Evolutionary conservation across 1,139 yeast genomes (phyloP).

Genomic region (Candida pseudoviswanathii): DNA sequence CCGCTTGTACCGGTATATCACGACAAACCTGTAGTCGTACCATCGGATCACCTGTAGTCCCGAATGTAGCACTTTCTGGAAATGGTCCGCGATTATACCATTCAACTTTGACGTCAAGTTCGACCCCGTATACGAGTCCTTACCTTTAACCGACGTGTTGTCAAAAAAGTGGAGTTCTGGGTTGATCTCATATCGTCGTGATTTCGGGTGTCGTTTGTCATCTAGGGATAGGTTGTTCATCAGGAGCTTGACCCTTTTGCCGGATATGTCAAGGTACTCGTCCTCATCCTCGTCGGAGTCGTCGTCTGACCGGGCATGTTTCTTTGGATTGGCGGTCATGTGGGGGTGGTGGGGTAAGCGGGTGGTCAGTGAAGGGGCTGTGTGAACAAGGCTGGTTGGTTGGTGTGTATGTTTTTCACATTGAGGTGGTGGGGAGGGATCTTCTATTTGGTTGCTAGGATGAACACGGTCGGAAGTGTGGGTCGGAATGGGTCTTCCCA

Average conservation of each 20-base stretch:
- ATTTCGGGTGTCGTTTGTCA: constrained; percentile 2
- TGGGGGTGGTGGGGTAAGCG: too few species aligned
- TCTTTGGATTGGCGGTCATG: constrained; percentile 1
- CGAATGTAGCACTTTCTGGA: constrained; percentile 9
- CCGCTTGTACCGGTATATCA: constrained; percentile 32
- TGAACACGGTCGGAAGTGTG: too few species aligned
- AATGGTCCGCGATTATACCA: constrained; percentile 12
- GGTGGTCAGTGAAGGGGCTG: not conserved
- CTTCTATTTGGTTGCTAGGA: too few species aligned
- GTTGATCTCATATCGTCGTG: constrained; percentile 8
- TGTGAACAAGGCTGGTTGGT: not conserved
- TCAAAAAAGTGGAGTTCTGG: constrained; percentile 9
- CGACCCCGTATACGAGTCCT: constrained; percentile 9
- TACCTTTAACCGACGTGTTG: not conserved
- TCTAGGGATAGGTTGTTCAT: constrained; percentile 15
- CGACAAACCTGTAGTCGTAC: constrained; percentile 27
- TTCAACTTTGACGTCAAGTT: constrained; percentile 13
- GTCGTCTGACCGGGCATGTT: constrained; percentile 13
- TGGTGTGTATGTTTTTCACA: too few species aligned
- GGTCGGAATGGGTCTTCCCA: too few species aligned
- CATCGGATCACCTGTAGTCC: constrained; percentile 20
- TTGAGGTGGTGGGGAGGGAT: too few species aligned
- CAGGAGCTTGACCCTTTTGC: constrained; percentile 18
- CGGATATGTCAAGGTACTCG: constrained; percentile 10
- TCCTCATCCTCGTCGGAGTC: constrained; percentile 12